Evolutionary conservation across 805 yeast genomes (phyloP).

Genomic region (Saturnispora hagleri): DNA sequence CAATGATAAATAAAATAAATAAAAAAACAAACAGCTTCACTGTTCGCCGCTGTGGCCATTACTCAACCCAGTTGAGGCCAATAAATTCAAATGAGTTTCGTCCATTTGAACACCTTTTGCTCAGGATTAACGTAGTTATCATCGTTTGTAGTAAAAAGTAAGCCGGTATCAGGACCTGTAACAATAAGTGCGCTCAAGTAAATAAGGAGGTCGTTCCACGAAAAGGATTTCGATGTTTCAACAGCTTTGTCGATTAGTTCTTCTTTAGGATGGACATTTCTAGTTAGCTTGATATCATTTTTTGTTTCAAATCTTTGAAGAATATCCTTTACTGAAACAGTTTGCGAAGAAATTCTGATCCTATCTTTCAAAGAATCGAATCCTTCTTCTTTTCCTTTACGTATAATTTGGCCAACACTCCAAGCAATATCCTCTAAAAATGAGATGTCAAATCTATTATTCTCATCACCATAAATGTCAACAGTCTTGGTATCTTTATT

Average conservation of each 20-base stretch:
- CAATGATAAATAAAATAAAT: too few relatives aligned
- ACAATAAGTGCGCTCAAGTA: constrained; percentile 30
- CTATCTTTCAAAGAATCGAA: constrained; percentile 34
- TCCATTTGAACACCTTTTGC: constrained; percentile 38
- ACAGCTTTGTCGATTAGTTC: constrained; percentile 28
- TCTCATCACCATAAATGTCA: constrained; percentile 34
- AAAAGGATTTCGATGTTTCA: constrained; percentile 26
- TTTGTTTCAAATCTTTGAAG: constrained; percentile 32
- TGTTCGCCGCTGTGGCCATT: too few relatives aligned
- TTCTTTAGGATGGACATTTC: constrained; percentile 25
- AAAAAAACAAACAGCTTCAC: too few relatives aligned
- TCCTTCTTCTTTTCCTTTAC: constrained; percentile 19
- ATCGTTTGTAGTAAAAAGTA: constrained; percentile 25
- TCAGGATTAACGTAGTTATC: constrained; percentile 39
- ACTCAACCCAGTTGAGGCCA: too few relatives aligned
- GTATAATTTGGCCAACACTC: constrained; percentile 32
- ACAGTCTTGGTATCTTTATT: constrained; percentile 29
- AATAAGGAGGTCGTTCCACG: constrained; percentile 27
- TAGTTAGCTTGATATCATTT: constrained; percentile 29
- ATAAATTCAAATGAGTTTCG: constrained; percentile 16
- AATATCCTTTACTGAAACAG: constrained; percentile 31
- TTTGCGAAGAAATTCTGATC: constrained; percentile 35
- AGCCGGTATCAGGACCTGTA: constrained; percentile 35
- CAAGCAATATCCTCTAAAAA: constrained; percentile 36
- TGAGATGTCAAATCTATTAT: constrained; percentile 29